These are phyloP conservation scores for Geosmithia putterillii DNA, from an alignment of 2,329 filamentous ascomycete species.

Conservation along the genomic window DNA sequence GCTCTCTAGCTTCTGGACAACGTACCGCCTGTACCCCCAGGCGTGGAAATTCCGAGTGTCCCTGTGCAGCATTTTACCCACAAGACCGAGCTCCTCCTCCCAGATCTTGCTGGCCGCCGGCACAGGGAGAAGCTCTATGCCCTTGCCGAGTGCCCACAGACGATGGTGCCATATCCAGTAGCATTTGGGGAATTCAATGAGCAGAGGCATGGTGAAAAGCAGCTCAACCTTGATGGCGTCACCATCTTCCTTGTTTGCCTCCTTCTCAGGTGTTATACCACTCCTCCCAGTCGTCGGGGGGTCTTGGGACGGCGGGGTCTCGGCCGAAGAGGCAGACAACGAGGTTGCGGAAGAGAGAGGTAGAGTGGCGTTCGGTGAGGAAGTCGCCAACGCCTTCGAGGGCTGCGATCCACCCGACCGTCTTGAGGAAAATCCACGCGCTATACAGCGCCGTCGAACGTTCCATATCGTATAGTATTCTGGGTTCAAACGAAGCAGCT, in stretches of 20 bases:
- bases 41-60: constrained; percentile 94
- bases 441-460: constrained; percentile 62
- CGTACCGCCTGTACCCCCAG: constrained; percentile 78
- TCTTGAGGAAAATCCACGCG: constrained; percentile 44
- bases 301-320: constrained; percentile 33
- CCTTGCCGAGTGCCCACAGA: constrained; percentile 68
- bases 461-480: constrained; percentile 93
- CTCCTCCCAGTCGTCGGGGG: constrained; percentile 38
- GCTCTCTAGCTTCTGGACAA: constrained; percentile 66
- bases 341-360: constrained; percentile 53
- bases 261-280: constrained; percentile 36
- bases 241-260: constrained; percentile 10
- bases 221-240: constrained; percentile 62
- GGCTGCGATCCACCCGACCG: constrained; percentile 34
- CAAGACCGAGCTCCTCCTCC: constrained; percentile 72
- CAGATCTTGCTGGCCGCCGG: constrained; percentile 54
- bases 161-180: constrained; percentile 99
- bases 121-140: constrained; percentile 48
- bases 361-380: constrained; percentile 40
- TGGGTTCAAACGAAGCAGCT: constrained; percentile 63
- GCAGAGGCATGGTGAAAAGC: constrained; percentile 68
- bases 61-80: constrained; percentile 74
- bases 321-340: constrained; percentile 36
- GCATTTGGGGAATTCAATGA: constrained; percentile 84
- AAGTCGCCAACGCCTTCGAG: constrained; percentile 43